Evolutionary conservation across 2,329 filamentous ascomycete species (phyloP), one percentile per base, ranked within the genome.

Genomic region (Ophiostoma sp.): DNA sequence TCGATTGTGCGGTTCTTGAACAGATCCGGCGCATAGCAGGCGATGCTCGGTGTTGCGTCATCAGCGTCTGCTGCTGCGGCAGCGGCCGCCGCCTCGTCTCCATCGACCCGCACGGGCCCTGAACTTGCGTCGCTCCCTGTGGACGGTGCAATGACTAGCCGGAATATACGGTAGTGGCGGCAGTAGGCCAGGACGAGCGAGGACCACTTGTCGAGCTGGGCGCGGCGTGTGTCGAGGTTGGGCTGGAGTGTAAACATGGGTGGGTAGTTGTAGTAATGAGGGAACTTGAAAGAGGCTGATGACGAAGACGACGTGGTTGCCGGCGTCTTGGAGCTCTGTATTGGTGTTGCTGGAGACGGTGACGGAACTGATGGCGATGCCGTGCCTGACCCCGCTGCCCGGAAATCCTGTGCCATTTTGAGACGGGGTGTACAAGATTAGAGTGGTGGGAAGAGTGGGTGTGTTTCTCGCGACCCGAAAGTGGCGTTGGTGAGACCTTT

Each of bases 121-220:
- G 61, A 17, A 28, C 36, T 11, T 0, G 52, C 17, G 76, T 82
- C 83, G 28, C 11, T 42, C 48, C 7, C 28, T 11, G 45, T 45
- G 1, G 42, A 15, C 33, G 36, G 52, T 68, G 83, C 84, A 71
- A 97, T 85, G 3, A 91, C 87, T 72, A 98, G 89, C 72, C 89
- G 89, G 85, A 91, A 97, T 79, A 95, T 84, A 77, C 89, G 90
- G 84, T 95, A 87, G 83, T 93, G 88, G 0, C 90, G 89, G 82
- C 92, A 93, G 90, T 97, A 98, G 79, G 91, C 83, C 75, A 94
- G 93, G 79, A 98, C 89, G 19, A 98, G 89, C 42, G 89, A 82
- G n/a, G 92, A 90, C 96, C 96, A 99, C 83, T 95, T 95, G 74
- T 88, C 85, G 75, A 94, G 90, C 80, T 96, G 93, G 63, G 91